Evolutionary conservation across 148 eudicot species (phyloP), one percentile per base, ranked within the genome.

Genomic region (Selenicereus undatus): DNA sequence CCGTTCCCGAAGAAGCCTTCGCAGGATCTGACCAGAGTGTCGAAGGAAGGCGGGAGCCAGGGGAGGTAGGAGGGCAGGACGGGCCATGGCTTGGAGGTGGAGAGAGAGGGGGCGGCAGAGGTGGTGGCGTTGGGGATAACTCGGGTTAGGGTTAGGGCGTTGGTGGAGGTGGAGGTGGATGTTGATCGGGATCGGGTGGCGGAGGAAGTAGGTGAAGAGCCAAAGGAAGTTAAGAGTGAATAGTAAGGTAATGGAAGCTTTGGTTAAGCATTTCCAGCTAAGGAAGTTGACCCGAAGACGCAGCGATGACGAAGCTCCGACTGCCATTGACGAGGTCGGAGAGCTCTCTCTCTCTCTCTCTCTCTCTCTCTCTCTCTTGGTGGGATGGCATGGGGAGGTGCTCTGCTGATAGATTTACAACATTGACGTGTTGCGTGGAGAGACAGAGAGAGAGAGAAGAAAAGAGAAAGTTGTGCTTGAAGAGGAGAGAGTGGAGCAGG

Each of bases 1-100:
- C 97, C 99, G 74, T 96, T 96, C 0, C 99, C 99, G 79, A 93
- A 96, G 86, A 85, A 96, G 9, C 82, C 89, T 75, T 96, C 99
- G 72, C 99, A 96, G 2, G 99, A 95, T 51, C 89, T 50, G 64
- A 74, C 39, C 24, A 78, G 77, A 32, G 56, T 76, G 20, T 76
- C 58, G 45, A 85, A 68, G 73, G 3, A 13, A 17, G 78, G 68
- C 1, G 62, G 17, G 35, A 32, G 4, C 50, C 66, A 4, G 8
- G 99, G 99, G 84, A 93, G 92, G 87, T 90, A 92, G 2, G 99
- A 95, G 0, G 95, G 98, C 35, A 96, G 83, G 52, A 89, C 87
- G 1, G 99, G 98, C 99, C 99, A 96, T 22, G 97, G 92, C 72
- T 96, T 96, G 14, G 87, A 52, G 10, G 35, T 64, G 35, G 84